A percentile compares a stretch with the other conserved stretches of the same genome.
Evolutionary conservation across 345 rosid species (phyloP).

Genomic region (Laguncularia racemosa): DNA sequence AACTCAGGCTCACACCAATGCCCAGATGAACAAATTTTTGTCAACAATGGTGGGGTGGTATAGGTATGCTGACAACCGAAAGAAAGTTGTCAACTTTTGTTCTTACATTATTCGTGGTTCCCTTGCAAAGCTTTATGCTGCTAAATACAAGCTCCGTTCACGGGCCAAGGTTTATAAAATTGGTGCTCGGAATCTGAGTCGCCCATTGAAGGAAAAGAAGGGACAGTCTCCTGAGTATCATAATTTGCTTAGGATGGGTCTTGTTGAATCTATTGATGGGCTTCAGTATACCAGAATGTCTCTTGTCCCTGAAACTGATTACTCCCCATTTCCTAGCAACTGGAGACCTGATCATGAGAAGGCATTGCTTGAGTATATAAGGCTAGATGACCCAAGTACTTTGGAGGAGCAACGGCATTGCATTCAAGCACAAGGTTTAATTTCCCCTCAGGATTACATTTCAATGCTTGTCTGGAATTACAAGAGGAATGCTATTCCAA

Average conservation of each 20-base stretch:
- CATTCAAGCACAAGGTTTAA: constrained; percentile 70
- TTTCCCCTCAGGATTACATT: constrained; percentile 83
- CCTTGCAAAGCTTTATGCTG: constrained; percentile 93
- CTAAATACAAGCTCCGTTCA: constrained; percentile 89
- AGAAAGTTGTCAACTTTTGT: constrained; percentile 83
- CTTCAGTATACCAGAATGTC: constrained; percentile 92
- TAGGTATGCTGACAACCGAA: constrained; percentile 80
- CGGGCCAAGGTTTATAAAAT: constrained; percentile 86
- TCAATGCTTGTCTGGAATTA: constrained; percentile 99
- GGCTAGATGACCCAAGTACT: constrained; percentile 64
- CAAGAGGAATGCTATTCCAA: constrained; percentile 64
- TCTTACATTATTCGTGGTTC: constrained; percentile 86
- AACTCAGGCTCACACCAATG: constrained; percentile 88
- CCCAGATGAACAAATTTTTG: constrained; percentile 92
- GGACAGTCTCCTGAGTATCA: constrained; percentile 85
- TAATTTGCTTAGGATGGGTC: constrained; percentile 84
- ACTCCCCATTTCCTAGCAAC: constrained; percentile 72
- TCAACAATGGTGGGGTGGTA: constrained; percentile 89
- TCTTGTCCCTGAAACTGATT: constrained; percentile 87
- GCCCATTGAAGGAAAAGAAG: constrained; percentile 85
- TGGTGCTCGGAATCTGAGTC: constrained; percentile 58
- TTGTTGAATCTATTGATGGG: constrained; percentile 84
- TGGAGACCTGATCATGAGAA: constrained; percentile 95
- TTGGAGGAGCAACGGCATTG: constrained; percentile 62
- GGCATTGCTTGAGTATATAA: constrained; percentile 66